Evolutionary conservation across 2,329 filamentous ascomycete species (phyloP), one percentile per base, ranked within the genome.

Genomic region (Tolypocladium album): DNA sequence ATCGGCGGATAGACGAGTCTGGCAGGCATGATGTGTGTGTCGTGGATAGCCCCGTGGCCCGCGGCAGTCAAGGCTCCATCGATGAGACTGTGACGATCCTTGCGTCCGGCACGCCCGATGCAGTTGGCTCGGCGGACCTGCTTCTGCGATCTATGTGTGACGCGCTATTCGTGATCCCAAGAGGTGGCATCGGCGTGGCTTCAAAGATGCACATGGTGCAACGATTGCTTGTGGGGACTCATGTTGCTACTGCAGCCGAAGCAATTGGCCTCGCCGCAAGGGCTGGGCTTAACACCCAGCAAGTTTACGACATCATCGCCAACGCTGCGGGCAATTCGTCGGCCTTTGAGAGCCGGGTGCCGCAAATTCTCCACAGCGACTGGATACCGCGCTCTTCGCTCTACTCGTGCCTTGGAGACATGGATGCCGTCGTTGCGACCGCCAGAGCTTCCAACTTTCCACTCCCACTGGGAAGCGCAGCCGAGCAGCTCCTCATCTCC

Each of bases 81-180:
- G 27, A 34, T 12, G 27, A 52, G 6, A 7, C 27, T 11, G 17
- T 34, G 47, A 52, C 47, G 20, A 52, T 52, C 7, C 8, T 34
- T 34, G 47, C 47, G 11, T 52, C 47, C 4, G 47, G 47, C 47
- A 34, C 47, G 27, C 27, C 27, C 12, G 47, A 52, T 11, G 47
- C 47, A 20, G 47, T 52, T 22, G 15, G 15, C 17, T 53, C 77
- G 77, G 43, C 80, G 0, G 76, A 77, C n/a, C 77, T 75, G 43
- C 69, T 88, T 4, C 74, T 88, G 1, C 74, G 81, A 76, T 78
- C 61, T n/a, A 81, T 88, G 76, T 80, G 83, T 0, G 77, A 76
- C 42, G 86, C 86, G 64, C 70, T 88, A 5, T 80, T 77, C 62
- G 66, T 79, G 2, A 77, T 83, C 1, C 76, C 77, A 0, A 79